Conservation (phyloP, 2,329 filamentous ascomycete species). For the Aspergillus persii region DNA sequence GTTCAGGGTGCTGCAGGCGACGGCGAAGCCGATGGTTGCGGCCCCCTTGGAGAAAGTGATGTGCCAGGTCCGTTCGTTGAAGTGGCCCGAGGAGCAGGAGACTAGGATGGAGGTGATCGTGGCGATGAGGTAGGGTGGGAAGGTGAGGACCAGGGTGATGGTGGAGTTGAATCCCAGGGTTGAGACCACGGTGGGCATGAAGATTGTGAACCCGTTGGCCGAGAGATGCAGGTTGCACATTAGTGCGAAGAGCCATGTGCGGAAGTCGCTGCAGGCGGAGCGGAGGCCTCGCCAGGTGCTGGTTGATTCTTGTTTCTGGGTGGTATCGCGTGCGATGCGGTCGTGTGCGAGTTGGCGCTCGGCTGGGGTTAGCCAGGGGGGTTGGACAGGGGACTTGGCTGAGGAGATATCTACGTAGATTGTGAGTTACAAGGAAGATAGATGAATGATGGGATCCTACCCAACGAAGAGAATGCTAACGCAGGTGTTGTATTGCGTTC, state of each 20-base stretch:
- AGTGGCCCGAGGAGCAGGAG: conserved; percentile 51
- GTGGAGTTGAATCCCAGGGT: conserved; percentile 49
- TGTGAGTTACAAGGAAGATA: conserved; percentile 3
- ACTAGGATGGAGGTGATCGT: conserved; percentile 48
- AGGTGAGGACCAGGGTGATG: conserved; percentile 51
- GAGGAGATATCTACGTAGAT: conserved; percentile 19
- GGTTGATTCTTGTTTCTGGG: conserved; percentile 49
- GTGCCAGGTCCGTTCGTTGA: conserved; percentile 34
- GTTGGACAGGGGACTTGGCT: conserved; percentile 39
- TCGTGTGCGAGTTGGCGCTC: conserved; percentile 50
- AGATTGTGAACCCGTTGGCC: conserved; percentile 50
- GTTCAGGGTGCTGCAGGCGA: conserved; percentile 28
- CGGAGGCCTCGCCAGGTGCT: conserved; percentile 47
- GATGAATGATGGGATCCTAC: conserved; percentile 10
- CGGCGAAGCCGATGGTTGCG: conserved; percentile 31
- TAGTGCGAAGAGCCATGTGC: conserved; percentile 54
- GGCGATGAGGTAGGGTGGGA: conserved; percentile 53
- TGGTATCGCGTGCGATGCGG: conserved; percentile 53
- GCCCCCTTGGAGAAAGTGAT: conserved; percentile 23
- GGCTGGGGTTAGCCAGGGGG: conserved; percentile 46
- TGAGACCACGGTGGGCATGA: conserved; percentile 44
- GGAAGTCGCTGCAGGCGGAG: conserved; percentile 50
- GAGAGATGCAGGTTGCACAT: conserved; percentile 58
- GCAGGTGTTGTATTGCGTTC: conserved; percentile 46
- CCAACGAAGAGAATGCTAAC: conserved; percentile 46